Conservation (phyloP, 805 yeast species). For the Kluyveromyces aestuarii region DNA sequence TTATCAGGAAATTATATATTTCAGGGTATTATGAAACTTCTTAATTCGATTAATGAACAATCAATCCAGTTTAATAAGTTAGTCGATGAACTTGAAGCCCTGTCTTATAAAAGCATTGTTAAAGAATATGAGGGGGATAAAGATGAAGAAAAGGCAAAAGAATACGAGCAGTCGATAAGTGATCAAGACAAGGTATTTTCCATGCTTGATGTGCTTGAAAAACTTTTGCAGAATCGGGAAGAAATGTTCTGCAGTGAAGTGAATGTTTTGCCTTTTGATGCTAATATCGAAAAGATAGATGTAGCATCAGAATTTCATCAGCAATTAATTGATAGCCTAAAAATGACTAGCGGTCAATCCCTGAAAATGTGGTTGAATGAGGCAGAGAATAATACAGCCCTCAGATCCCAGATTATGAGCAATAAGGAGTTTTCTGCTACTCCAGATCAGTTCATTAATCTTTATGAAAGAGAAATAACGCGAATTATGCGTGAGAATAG, state of each 20-base stretch:
- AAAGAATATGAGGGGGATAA: slow-evolving; percentile 16
- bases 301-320: slow-evolving; percentile 26
- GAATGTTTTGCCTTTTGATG: slow-evolving; percentile 1
- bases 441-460: slow-evolving; percentile 18
- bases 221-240: slow-evolving; percentile 38
- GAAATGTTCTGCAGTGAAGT: slow-evolving; percentile 9
- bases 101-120: slow-evolving; percentile 21
- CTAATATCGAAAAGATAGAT: slow-evolving; percentile 16
- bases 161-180: slow-evolving; percentile 64
- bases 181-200: slow-evolving; percentile 65
- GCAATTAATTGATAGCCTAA: slow-evolving; percentile 19
- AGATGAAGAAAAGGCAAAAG: slow-evolving; percentile 54
- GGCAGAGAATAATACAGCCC: slow-evolving; percentile 23
- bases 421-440: slow-evolving; percentile 2
- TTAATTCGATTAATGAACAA: slow-evolving; percentile 18
- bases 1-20: not conserved
- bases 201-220: slow-evolving; percentile 45
- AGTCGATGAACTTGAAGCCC: slow-evolving; percentile 8
- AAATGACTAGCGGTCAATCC: slow-evolving; percentile 18
- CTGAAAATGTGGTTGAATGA: slow-evolving; percentile 26
- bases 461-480: slow-evolving; percentile 14
- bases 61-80: slow-evolving; percentile 16
- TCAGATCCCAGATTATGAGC: slow-evolving; percentile 5
- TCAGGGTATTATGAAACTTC: not conserved
- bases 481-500: slow-evolving; percentile 19